Percentiles rank a stretch among this genome's conserved stretches.
Evolutionary conservation across 192 early-diverging fungal species (phyloP).

Genomic region (Lobosporangium transversale): DNA sequence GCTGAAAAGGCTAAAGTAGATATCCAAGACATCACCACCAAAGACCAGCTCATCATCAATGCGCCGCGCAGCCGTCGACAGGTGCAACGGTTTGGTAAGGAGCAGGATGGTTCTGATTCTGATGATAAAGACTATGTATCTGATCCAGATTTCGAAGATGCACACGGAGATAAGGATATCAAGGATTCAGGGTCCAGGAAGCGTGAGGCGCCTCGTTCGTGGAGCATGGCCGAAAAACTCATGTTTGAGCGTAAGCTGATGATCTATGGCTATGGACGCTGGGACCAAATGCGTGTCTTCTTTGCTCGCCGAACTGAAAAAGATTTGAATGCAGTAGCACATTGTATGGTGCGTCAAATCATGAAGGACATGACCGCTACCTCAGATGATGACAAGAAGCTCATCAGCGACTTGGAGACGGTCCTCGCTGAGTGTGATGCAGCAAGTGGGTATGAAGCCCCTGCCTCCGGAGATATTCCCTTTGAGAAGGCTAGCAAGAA

Average conservation of each 20-base stretch:
- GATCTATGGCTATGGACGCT: slow-evolving; percentile 69
- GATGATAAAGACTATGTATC: slow-evolving; percentile 61
- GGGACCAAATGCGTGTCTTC: slow-evolving; percentile 72
- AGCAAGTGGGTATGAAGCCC: slow-evolving; percentile 57
- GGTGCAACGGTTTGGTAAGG: slow-evolving; percentile 60
- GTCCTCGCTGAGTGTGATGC: slow-evolving; percentile 54
- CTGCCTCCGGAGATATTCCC: slow-evolving; percentile 58
- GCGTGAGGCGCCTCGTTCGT: slow-evolving; percentile 55
- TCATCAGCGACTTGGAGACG: slow-evolving; percentile 69
- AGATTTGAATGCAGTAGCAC: slow-evolving; percentile 68
- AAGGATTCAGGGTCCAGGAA: slow-evolving; percentile 50
- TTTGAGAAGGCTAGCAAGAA: slow-evolving; percentile 72
- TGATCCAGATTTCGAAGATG: slow-evolving; percentile 59
- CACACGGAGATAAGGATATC: slow-evolving; percentile 33
- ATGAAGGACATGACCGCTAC: slow-evolving; percentile 61
- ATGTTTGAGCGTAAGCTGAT: slow-evolving; percentile 68
- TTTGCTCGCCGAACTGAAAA: slow-evolving; percentile 65
- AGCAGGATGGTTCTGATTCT: slow-evolving; percentile 52
- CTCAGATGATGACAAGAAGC: slow-evolving; percentile 66
- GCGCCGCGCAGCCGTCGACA: slow-evolving; percentile 74
- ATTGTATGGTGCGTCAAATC: slow-evolving; percentile 61
- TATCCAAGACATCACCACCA: slow-evolving; percentile 60
- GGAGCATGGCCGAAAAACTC: slow-evolving; percentile 66
- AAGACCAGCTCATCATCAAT: slow-evolving; percentile 74
- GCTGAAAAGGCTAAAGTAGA: slow-evolving; percentile 80